Evolutionary conservation across 2,329 filamentous ascomycete genomes (phyloP), one percentile per base, ranked within the genome.

Genomic region (Lachnellula suecica): DNA sequence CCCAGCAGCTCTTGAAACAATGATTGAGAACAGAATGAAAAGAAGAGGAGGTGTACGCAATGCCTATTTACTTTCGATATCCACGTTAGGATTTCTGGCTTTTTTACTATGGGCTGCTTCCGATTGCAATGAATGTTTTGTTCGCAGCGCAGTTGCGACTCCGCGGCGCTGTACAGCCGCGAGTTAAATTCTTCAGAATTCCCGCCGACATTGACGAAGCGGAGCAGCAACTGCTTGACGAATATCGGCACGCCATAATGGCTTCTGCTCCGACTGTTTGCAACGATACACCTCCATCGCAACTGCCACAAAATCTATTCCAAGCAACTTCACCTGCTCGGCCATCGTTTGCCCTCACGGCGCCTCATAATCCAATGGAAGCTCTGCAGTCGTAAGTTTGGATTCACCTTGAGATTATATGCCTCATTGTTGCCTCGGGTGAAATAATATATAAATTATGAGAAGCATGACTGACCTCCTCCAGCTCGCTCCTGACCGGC

Each of bases 401-500:
- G 19, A 1, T 35, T 47, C 20, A 13, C 24, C 38, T 20, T 6
- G 9, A 9, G 24, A 3, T 23, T 10, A 19, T 37, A 47, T 23
- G 11, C 4, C 35, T 37, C n/a, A n/a, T n/a, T n/a, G n/a, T n/a
- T n/a, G n/a, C n/a, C n/a, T n/a, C n/a, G n/a, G n/a, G n/a, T n/a
- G n/a, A n/a, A n/a, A 7, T 19, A 20, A 15, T 19, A 22, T 19
- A 4, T 17, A 35, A 13, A 17, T 35, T n/a, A 35, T n/a, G 15
- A 40, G 19, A 19, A 19, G 20, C 11, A 7, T 19, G 13, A 35
- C 31, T 35, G 9, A 35, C 10, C 19, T 22, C 40, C 23, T 8
- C n/a, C 27, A 63, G 61, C 13, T 59, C 59, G 23, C 54, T 64
- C 10, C 17, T 53, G 23, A 47, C 56, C 6, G 63, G 63, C 23